Conservation (phyloP, 2,329 filamentous ascomycete genomes). For the Magnaporthiopsis rhizophila region DNA sequence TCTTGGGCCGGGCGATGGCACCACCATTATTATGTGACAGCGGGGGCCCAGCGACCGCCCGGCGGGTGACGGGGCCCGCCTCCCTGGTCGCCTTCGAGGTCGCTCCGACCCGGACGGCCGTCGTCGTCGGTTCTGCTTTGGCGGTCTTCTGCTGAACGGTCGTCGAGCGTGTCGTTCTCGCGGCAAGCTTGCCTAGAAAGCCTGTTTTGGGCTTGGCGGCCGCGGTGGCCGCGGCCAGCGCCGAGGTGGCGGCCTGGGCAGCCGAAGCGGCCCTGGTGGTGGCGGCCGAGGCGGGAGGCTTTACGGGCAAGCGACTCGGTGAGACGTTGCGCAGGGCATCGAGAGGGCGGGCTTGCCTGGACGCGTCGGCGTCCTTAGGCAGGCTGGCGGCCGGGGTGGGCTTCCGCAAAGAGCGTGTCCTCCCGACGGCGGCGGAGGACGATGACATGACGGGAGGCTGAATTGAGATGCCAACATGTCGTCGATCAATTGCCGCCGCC, state of each 20-base stretch:
- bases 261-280: constrained; percentile 14
- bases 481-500: not conserved
- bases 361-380: not conserved
- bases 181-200: constrained; percentile 3
- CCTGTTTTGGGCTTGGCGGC: constrained; percentile 5
- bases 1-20: constrained; percentile 18
- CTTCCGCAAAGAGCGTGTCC: constrained; percentile 3
- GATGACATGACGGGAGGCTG: not conserved
- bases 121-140: not conserved
- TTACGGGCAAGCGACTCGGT: constrained; percentile 43
- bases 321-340: constrained; percentile 28
- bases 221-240: not conserved
- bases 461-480: not conserved
- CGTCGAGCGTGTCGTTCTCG: not conserved
- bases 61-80: not conserved
- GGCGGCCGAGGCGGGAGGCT: constrained; percentile 17
- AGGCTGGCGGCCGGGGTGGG: not conserved
- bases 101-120: too few species aligned
- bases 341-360: not conserved
- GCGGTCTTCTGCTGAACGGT: not conserved
- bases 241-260: not conserved
- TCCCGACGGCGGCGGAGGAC: not conserved
- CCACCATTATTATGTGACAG: constrained; percentile 9
- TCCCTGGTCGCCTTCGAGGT: not conserved
- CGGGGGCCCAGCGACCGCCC: constrained; percentile 10